Evolutionary conservation across 768 basidiomycete genomes (phyloP), one percentile per base, ranked within the genome.

Genomic region (Trametes elegans): DNA sequence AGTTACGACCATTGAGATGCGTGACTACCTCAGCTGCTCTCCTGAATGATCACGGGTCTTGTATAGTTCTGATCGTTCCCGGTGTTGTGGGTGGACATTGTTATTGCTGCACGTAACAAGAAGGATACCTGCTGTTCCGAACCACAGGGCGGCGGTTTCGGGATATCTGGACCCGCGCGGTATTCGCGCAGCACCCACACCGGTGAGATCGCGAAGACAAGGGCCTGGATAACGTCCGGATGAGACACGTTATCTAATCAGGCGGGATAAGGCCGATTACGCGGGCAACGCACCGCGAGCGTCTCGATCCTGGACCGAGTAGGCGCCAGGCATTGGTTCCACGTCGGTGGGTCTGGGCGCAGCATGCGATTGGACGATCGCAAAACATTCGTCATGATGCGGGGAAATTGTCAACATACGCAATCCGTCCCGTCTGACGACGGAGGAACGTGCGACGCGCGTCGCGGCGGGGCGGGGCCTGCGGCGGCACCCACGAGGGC

Each of bases 321-420:
- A 16, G 34, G 31, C 42, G 51, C 51, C 24, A 32, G 16, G 24
- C 19, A 46, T 24, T 41, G 42, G 34, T 51, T 57, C 49, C 55
- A 50, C 28, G 34, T n/a, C 36, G 42, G 24, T 42, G 55, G 55
- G 35, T 19, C 41, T 47, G 41, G 42, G 31, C 51, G 31, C n/a
- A n/a, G n/a, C 32, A 26, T n/a, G 31, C 40, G 38, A 51, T 57
- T 48, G 57, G 57, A 21, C 28, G 39, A 53, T 52, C 51, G 39
- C 38, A 27, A 44, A 44, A 31, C 45, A 14, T 49, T 52, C 57
- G 57, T 58, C 57, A 58, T 58, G 57, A 58, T 58, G 57, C 50
- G 57, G 57, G 50, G 57, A 58, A 58, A 53, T 58, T 53, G 46
- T 19, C 7, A 31, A 53, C 21, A 45, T 40, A 42, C 38, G 38